These are phyloP conservation scores for Scedosporium boydii DNA, from an alignment of 2,329 filamentous ascomycete genomes.

Conservation along the genomic window DNA sequence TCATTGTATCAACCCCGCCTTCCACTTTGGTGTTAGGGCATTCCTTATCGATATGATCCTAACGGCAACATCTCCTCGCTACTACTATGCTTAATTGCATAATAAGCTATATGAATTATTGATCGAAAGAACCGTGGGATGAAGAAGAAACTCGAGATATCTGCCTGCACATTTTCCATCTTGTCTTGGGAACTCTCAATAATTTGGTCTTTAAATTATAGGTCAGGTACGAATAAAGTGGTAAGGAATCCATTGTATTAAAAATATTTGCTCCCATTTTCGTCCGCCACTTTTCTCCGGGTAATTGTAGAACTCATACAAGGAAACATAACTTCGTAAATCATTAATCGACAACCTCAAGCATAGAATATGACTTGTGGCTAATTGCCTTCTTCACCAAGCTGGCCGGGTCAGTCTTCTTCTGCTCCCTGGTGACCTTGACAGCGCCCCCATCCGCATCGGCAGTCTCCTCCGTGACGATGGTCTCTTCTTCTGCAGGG, in stretches of 20 bases:
- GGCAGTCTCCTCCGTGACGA: constrained; percentile 24
- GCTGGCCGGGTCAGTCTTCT: constrained; percentile 31
- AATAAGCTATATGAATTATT: too few species aligned
- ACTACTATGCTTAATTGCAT: too few species aligned
- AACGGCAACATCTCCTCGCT: not conserved
- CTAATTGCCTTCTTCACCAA: constrained; percentile 39
- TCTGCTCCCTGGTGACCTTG: constrained; percentile 14
- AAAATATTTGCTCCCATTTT: not conserved
- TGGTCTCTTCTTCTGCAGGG: constrained; percentile 20
- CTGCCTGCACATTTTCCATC: too few species aligned
- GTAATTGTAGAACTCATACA: too few species aligned
- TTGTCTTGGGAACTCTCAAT: too few species aligned
- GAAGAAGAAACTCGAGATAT: too few species aligned
- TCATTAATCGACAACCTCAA: constrained; percentile 41
- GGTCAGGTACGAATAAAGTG: too few species aligned
- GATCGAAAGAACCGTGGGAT: too few species aligned
- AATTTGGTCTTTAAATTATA: too few species aligned
- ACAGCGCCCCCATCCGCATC: constrained; percentile 15
- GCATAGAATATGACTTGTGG: constrained; percentile 45
- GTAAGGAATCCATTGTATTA: not conserved
- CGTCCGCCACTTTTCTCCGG: not conserved
- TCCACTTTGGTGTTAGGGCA: not conserved
- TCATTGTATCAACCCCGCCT: constrained; percentile 1
- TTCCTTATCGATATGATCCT: not conserved
- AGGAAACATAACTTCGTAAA: not conserved